Evolutionary conservation across 345 rosid species (phyloP).

Genomic region (Eutrema heterophyllum): DNA sequence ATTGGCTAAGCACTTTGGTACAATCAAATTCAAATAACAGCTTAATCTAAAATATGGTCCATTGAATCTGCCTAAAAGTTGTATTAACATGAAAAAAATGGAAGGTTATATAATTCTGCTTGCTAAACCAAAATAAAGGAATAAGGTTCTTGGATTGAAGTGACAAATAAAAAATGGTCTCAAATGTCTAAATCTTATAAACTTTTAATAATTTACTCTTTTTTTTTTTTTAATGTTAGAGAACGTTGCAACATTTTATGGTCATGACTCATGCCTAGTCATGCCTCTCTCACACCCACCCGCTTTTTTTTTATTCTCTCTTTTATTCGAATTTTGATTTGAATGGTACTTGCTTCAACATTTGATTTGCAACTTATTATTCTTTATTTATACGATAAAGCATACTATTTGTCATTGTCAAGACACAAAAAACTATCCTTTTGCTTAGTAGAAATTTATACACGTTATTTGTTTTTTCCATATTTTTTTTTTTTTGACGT

Average conservation of each 20-base stretch:
- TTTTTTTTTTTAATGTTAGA: not conserved
- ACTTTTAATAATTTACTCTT: not conserved
- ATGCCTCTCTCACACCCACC: conserved; percentile 21
- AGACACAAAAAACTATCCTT: not conserved
- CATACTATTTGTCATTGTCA: not conserved
- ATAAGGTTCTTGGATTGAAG: conserved; percentile 23
- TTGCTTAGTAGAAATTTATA: not conserved
- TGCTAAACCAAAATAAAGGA: conserved; percentile 10
- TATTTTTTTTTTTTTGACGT: too few species aligned
- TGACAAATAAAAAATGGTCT: conserved; percentile 15
- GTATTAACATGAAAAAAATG: conserved; percentile 12
- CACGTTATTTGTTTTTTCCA: not conserved
- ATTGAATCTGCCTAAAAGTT: conserved; percentile 14
- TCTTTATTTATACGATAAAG: not conserved
- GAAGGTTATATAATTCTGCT: conserved; percentile 15
- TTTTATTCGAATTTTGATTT: conserved; percentile 23
- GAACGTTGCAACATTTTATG: conserved; percentile 22
- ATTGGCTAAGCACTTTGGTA: conserved; percentile 3
- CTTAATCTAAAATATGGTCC: conserved; percentile 20
- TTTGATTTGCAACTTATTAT: not conserved
- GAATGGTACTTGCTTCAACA: conserved; percentile 20
- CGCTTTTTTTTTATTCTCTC: conserved; percentile 3
- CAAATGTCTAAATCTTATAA: conserved; percentile 4
- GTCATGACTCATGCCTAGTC: too few species aligned
- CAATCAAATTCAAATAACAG: conserved; percentile 4